phyloP scores from a whole-genome alignment of 1,284 basidiomycete genomes.

The Marasmius oreades region DNA sequence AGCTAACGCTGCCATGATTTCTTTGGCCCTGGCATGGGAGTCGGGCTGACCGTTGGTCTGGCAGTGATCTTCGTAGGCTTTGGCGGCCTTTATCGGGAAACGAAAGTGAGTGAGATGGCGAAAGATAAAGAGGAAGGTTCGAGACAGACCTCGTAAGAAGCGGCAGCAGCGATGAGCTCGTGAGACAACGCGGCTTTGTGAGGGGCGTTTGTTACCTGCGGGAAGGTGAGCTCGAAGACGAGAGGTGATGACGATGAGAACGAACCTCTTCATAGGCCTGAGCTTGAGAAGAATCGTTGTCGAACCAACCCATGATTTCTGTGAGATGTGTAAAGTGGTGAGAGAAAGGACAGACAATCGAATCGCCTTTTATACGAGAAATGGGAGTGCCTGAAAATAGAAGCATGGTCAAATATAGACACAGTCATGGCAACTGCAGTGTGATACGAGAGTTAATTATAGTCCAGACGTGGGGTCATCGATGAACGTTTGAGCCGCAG shows the following conservation, averaged over 20 bases:
- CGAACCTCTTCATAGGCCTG: slow-evolving; percentile 43
- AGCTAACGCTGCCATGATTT: slow-evolving; percentile 31
- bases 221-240: slow-evolving; percentile 3
- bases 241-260: neutral
- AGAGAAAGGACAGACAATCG: neutral
- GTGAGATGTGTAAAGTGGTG: slow-evolving; percentile 1
- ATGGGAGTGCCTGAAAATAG: no score
- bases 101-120: neutral
- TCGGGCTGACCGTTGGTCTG: slow-evolving; percentile 40
- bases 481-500: no score
- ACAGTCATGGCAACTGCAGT: no score
- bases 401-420: no score
- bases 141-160: neutral
- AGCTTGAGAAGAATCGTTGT: slow-evolving; percentile 44
- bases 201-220: slow-evolving; percentile 42
- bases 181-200: slow-evolving; percentile 59
- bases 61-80: slow-evolving; percentile 51
- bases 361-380: neutral
- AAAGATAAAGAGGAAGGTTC: neutral
- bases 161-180: slow-evolving; percentile 54
- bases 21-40: slow-evolving; percentile 41
- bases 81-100: slow-evolving; percentile 41
- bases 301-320: slow-evolving; percentile 52
- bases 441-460: no score
- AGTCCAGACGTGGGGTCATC: no score